Conservation (phyloP, 805 yeast species). For the Pichia heedii region DNA sequence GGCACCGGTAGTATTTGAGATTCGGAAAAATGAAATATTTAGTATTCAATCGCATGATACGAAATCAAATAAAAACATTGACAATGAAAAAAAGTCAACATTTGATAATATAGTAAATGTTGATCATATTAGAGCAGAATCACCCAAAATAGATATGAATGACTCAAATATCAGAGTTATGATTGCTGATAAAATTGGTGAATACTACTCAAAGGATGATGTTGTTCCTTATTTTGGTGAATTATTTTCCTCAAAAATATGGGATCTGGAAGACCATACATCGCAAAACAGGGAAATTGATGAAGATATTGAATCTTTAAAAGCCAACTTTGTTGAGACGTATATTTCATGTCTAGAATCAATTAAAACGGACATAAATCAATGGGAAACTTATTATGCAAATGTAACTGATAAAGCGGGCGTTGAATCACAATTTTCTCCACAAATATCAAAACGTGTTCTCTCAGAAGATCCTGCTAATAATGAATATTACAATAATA, state of each 20-base stretch:
- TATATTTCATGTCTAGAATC: slow-evolving; percentile 60
- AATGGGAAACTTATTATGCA: slow-evolving; percentile 72
- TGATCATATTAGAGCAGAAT: not conserved
- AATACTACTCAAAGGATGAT: slow-evolving; percentile 59
- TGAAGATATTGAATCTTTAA: slow-evolving; percentile 1
- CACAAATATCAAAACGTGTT: too few species aligned
- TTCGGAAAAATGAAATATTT: slow-evolving; percentile 45
- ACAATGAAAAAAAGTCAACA: not conserved
- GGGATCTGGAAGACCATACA: slow-evolving; percentile 6
- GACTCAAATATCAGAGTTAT: slow-evolving; percentile 40
- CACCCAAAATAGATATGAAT: not conserved
- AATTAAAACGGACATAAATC: slow-evolving; percentile 60
- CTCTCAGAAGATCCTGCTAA: too few species aligned
- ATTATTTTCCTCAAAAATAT: slow-evolving; percentile 37
- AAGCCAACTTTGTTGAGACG: slow-evolving; percentile 31
- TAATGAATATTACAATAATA: too few species aligned
- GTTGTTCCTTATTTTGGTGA: slow-evolving; percentile 93
- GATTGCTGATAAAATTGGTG: slow-evolving; percentile 84
- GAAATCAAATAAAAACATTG: not conserved
- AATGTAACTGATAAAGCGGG: slow-evolving; percentile 9
- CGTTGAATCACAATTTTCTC: not conserved
- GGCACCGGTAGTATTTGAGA: slow-evolving; percentile 88
- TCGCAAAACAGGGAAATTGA: slow-evolving; percentile 13
- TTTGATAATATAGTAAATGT: not conserved
- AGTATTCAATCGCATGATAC: slow-evolving; percentile 28